Base-by-base conservation (phyloP, 805 yeast genomes). In the Teunomyces lycoperdinae region DNA sequence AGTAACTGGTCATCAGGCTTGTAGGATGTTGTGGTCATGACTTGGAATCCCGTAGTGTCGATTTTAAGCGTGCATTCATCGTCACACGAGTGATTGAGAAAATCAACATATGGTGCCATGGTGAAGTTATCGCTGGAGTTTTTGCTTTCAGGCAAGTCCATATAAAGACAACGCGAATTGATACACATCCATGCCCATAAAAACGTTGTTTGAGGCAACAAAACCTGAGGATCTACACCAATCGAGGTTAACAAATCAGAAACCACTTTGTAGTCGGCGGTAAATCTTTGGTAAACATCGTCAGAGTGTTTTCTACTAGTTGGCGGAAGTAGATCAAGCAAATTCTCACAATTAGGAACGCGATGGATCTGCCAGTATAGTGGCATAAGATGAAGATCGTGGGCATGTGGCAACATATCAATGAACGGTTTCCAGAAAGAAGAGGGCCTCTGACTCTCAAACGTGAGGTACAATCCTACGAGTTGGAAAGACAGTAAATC, bases 81-180 rank as follows among this genome's bases (percentile, higher is more conserved):
- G 4, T 76, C 74, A 33, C 70, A 56, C 27, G 68, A 72, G 64
- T 92, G 98, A 66, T 92, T 94, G 44, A 92, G 69, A 62, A 88
- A 87, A 68, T 92, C 99, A 20, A 91, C 90, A 52, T 73, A 84
- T 0, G 99, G 99, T 0, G 92, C 97, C 80, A 92, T 70, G 1
- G 98, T 89, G 70, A 92, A 84, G 62, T 87, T 85, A 54, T 85
- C 89, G 24, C 70, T 78, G 2, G 61, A 60, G 13, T 71, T 67
- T 48, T 77, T 75, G 31, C 77, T 75, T 42, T 77, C 73, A 1
- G 87, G 83, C 1, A 88, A 66, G 3, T 78, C 76, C 84, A 85
- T 83, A 62, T 89, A 91, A 5, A 92, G 71, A 63, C 98, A 92
- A 67, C 99, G 83, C 1, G 97, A 85, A 62, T 94, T 92, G 48